Evolutionary conservation across 371 early-diverging fungal species (phyloP), one percentile per base, ranked within the genome.

Genomic region (Vittaforma corneae): DNA sequence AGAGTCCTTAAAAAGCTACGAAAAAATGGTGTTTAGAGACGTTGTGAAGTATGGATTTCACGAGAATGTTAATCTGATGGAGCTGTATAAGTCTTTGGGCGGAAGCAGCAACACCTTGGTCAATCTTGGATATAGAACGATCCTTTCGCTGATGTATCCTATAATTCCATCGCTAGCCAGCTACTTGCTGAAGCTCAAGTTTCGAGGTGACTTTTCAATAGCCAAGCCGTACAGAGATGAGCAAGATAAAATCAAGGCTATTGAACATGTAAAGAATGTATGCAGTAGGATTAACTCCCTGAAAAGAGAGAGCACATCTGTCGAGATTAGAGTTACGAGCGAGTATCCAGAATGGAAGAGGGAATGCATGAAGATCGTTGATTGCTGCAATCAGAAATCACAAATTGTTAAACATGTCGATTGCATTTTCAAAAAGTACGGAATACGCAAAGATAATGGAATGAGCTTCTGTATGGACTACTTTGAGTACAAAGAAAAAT

Each of bases 11-110:
- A 73, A 76, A 24, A 86, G 87, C 26, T 97, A 91, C 81, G 83
- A 76, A 18, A 60, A 32, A 11, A 89, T 90, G 79, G 79, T 85
- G 59, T 97, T 86, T 82, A 86, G 91, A 65, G 93, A 94, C 65
- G 97, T 90, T 26, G 81, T 95, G 53, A 94, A 92, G 82, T 81
- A 82, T 69, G 90, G 88, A 55, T 90, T 90, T 73, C 92, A 89
- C 74, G 91, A 96, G 72, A 79, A 93, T 76, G 85, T 85, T 71
- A 82, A 86, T 59, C 86, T 90, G 14, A 85, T 89, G 68, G 92
- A 92, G 74, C 83, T 51, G n/a, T 77, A 75, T 61, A 40, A 48
- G 11, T 42, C 6, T 18, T 20, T 72, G 6, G 57, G 55, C 18
- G 70, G 70, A 16, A 34, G 26, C 14, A 72, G 51, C 18, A 22